Conservation (phyloP, 768 basidiomycete species). For the Gloeostereum incarnatum region DNA sequence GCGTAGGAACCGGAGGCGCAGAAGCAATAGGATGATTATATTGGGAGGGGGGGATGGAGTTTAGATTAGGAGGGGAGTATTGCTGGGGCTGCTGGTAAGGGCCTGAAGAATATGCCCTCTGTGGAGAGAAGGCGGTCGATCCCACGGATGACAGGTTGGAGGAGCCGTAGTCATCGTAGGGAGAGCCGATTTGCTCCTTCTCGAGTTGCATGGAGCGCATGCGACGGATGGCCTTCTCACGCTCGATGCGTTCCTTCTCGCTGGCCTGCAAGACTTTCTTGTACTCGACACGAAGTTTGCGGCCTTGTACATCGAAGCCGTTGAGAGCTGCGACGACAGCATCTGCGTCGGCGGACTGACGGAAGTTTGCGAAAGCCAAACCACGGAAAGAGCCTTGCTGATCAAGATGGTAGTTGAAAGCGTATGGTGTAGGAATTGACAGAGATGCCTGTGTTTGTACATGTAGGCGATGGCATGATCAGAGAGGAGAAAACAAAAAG, state of each 20-base stretch:
- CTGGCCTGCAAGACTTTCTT: slow-evolving; percentile 99
- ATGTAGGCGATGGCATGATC: slow-evolving; percentile 8
- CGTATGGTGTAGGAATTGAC: slow-evolving; percentile 93
- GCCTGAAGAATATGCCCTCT: slow-evolving; percentile 63
- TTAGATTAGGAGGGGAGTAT: slow-evolving; percentile 59
- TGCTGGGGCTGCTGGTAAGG: slow-evolving; percentile 47
- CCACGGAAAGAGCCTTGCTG: slow-evolving; percentile 95
- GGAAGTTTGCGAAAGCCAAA: slow-evolving; percentile 96
- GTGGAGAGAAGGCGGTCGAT: slow-evolving; percentile 50
- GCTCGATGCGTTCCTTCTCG: slow-evolving; percentile 97
- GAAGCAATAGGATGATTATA: slow-evolving; percentile 35
- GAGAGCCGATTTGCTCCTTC: slow-evolving; percentile 57
- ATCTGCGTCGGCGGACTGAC: slow-evolving; percentile 84
- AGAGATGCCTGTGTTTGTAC: slow-evolving; percentile 60
- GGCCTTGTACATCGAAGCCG: slow-evolving; percentile 92
- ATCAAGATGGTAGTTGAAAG: slow-evolving; percentile 99
- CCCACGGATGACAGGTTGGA: slow-evolving; percentile 27
- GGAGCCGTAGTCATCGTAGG: slow-evolving; percentile 72
- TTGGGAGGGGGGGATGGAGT: slow-evolving; percentile 33
- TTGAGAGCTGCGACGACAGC: slow-evolving; percentile 94
- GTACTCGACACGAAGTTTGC: slow-evolving; percentile 97
- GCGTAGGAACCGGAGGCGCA: slow-evolving; percentile 42
- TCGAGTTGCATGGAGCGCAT: slow-evolving; percentile 97
- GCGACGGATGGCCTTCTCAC: slow-evolving; percentile 95
- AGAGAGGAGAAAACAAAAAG: slow-evolving; percentile 8